Conservation (phyloP, 176 grass and related monocot species). For the Phoenix roebelenii region DNA sequence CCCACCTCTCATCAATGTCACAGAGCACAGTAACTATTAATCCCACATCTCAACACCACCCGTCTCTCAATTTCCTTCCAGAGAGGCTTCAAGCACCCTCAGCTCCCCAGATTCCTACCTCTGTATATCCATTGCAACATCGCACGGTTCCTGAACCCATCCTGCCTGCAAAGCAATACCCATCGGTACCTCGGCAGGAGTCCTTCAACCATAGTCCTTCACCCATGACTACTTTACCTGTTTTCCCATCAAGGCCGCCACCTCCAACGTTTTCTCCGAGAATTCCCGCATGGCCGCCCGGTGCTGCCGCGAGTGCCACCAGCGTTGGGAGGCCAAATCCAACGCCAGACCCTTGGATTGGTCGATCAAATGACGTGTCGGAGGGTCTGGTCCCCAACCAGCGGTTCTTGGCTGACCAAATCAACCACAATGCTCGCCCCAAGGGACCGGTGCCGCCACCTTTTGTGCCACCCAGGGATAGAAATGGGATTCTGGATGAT, state of each 20-base stretch:
- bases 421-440: constrained; percentile 21
- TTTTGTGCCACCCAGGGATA: constrained; percentile 12
- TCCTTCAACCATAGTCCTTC: constrained; percentile 5
- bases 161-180: constrained; percentile 20
- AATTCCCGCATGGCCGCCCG: constrained; percentile 32
- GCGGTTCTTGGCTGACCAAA: constrained; percentile 21
- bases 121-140: too few species aligned
- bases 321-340: constrained; percentile 3
- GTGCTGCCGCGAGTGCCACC: constrained; percentile 1
- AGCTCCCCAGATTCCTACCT: too few species aligned
- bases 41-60: constrained; percentile 25
- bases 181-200: constrained; percentile 4
- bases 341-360: constrained; percentile 27
- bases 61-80: constrained; percentile 1
- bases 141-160: constrained; percentile 7
- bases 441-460: constrained; percentile 3
- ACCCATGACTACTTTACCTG: not conserved
- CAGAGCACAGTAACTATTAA: constrained; percentile 26
- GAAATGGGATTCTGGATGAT: not conserved
- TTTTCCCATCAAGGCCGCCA: constrained; percentile 5
- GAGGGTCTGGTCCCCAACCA: constrained; percentile 16
- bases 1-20: constrained; percentile 8
- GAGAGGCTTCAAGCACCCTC: not conserved
- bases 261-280: not conserved
- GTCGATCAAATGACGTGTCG: constrained; percentile 7